phyloP scores from a whole-genome alignment of 2,329 filamentous ascomycete genomes.

The Kalmusia sp. region DNA sequence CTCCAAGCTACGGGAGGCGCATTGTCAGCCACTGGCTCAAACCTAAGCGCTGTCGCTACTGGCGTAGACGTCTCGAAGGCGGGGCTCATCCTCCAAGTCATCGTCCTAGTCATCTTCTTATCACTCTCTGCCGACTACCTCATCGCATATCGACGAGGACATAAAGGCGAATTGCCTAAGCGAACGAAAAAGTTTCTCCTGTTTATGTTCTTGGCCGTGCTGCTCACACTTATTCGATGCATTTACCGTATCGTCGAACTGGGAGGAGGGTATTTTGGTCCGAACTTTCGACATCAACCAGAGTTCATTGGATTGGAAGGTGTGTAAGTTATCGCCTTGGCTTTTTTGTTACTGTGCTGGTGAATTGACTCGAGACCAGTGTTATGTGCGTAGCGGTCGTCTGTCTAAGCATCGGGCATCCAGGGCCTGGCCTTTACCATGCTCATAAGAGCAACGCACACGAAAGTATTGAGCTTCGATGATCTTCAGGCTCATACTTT shows the following conservation, averaged over 20 bases:
- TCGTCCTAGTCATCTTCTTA: not conserved
- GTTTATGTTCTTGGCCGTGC: not conserved
- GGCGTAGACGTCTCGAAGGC: not conserved
- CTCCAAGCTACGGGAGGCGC: slow-evolving; percentile 18
- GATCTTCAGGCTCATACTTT: no score
- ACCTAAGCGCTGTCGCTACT: not conserved
- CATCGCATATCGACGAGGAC: not conserved
- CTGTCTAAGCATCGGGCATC: not conserved
- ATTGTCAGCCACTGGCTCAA: slow-evolving; percentile 4
- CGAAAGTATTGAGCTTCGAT: no score
- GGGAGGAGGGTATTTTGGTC: slow-evolving; percentile 16
- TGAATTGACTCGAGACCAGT: not conserved
- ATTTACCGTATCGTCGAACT: slow-evolving; percentile 16
- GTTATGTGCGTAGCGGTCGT: slow-evolving; percentile 1
- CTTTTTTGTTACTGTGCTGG: not conserved
- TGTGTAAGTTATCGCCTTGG: slow-evolving; percentile 6
- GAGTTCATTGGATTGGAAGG: slow-evolving; percentile 16
- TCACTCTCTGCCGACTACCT: not conserved
- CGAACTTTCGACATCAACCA: slow-evolving; percentile 8
- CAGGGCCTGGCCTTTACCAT: not conserved
- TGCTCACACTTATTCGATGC: slow-evolving; percentile 11
- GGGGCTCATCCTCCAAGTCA: slow-evolving; percentile 3
- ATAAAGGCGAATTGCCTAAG: not conserved
- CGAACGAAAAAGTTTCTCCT: not conserved
- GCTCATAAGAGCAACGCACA: no score